Conservation (phyloP, 352 stramenopile species). For the Phytophthora litchii region DNA sequence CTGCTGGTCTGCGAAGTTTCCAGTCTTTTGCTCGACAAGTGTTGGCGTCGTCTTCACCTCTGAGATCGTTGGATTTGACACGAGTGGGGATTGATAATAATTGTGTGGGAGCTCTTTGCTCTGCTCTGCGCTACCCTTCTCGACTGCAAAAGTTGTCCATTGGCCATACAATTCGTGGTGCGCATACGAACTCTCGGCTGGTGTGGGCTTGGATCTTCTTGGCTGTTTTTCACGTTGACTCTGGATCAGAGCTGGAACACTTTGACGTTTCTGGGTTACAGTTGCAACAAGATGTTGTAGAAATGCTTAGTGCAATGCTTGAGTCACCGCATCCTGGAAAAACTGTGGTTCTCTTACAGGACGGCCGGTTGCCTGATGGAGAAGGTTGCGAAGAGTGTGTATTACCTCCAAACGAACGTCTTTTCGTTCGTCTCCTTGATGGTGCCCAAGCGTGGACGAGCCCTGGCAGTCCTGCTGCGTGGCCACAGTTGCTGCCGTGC, state of each 20-base stretch:
- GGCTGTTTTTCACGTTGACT: constrained; percentile 49
- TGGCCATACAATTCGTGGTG: constrained; percentile 29
- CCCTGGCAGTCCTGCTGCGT: constrained; percentile 9
- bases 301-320: constrained; percentile 18
- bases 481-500: constrained; percentile 17
- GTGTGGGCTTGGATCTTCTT: constrained; percentile 53
- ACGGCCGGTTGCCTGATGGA: constrained; percentile 20
- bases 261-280: constrained; percentile 37
- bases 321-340: constrained; percentile 26
- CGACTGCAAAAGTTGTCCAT: constrained; percentile 28
- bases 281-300: constrained; percentile 9
- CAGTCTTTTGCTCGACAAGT: constrained; percentile 22
- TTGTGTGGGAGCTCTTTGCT: constrained; percentile 32
- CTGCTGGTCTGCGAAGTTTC: constrained; percentile 17
- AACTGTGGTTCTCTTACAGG: constrained; percentile 23
- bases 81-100: constrained; percentile 19
- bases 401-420: constrained; percentile 24
- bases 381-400: constrained; percentile 32
- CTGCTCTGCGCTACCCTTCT: constrained; percentile 32
- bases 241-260: constrained; percentile 27
- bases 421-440: constrained; percentile 25
- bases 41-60: constrained; percentile 22
- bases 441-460: constrained; percentile 30
- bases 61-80: constrained; percentile 35
- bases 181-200: constrained; percentile 18